These are phyloP conservation scores for Phytophthora quininea DNA, from an alignment of 352 stramenopile genomes.

Conservation along the genomic window DNA sequence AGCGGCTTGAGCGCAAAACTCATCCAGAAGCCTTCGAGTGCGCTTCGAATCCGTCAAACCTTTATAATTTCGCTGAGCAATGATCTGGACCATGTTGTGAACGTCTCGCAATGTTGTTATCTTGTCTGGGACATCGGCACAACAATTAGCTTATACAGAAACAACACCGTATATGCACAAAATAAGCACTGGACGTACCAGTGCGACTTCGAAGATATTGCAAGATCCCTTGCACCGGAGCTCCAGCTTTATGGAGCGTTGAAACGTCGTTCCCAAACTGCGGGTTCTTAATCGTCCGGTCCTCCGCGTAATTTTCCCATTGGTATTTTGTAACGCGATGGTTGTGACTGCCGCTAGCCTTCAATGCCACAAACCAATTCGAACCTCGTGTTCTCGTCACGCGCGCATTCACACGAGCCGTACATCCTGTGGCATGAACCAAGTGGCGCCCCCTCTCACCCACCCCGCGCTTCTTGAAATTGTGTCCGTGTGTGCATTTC, in stretches of 20 bases:
- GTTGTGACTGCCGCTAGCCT: not conserved
- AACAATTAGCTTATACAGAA: not conserved
- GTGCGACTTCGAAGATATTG: not conserved
- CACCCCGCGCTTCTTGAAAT: not conserved
- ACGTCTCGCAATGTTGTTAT: not conserved
- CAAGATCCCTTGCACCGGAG: not conserved
- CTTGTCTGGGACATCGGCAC: not conserved
- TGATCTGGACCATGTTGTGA: not conserved
- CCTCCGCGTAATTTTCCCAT: not conserved
- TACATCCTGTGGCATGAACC: not conserved
- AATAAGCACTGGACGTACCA: not conserved
- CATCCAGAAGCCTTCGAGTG: not conserved
- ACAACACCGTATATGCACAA: not conserved
- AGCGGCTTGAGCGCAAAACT: not conserved
- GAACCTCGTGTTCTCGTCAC: not conserved
- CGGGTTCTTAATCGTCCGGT: not conserved
- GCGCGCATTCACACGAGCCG: not conserved
- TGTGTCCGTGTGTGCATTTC: not conserved
- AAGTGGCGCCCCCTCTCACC: not conserved
- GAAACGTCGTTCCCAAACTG: not conserved
- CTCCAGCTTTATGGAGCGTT: not conserved
- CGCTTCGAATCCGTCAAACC: slow-evolving; percentile 1
- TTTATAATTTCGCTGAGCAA: not conserved
- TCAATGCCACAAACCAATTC: not conserved
- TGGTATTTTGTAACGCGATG: not conserved